Base-by-base conservation (phyloP, 192 early-diverging fungal genomes). In the Lobosporangium transversale region DNA sequence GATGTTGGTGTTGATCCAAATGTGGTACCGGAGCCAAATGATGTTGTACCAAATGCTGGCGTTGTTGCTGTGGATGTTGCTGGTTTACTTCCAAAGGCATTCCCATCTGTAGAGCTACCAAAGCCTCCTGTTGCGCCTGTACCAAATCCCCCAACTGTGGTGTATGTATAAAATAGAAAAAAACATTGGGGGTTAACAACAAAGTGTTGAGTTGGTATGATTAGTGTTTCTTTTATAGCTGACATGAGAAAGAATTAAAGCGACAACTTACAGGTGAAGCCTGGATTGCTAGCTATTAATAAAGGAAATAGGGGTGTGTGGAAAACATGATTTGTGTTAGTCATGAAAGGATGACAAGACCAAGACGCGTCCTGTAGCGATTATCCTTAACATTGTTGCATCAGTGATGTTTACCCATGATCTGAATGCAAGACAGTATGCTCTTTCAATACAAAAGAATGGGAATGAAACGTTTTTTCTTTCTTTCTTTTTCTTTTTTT, bases 121-220 rank as follows among this genome's bases (percentile, higher is more conserved):
- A 68, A 68, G n/a, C n/a, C n/a, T n/a, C n/a, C n/a, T 29, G 50
- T 9, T 26, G 50, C 23, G 14, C 66, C 66, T n/a, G n/a, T n/a
- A n/a, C n/a, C n/a, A n/a, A n/a, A n/a, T 61, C 67, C 57, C 61
- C 52, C 58, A 50, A 48, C 58, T 66, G 31, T n/a, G n/a, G n/a
- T n/a, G n/a, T n/a, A n/a, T n/a, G n/a, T n/a, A n/a, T n/a, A n/a
- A n/a, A n/a, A n/a, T n/a, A n/a, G n/a, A n/a, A n/a, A n/a, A n/a
- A n/a, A n/a, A n/a, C n/a, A n/a, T n/a, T n/a, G n/a, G n/a, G n/a
- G n/a, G n/a, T n/a, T n/a, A n/a, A n/a, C n/a, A 17, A 32, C 2
- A 8, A 32, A 31, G 15, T 33, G 29, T 8, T 53, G 18, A 40
- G n/a, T n/a, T 31, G 10, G 21, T 18, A 2, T 26, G 4, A 18